Conservation (phyloP, 768 basidiomycete species). For the Phlegmacium glaucopus region DNA sequence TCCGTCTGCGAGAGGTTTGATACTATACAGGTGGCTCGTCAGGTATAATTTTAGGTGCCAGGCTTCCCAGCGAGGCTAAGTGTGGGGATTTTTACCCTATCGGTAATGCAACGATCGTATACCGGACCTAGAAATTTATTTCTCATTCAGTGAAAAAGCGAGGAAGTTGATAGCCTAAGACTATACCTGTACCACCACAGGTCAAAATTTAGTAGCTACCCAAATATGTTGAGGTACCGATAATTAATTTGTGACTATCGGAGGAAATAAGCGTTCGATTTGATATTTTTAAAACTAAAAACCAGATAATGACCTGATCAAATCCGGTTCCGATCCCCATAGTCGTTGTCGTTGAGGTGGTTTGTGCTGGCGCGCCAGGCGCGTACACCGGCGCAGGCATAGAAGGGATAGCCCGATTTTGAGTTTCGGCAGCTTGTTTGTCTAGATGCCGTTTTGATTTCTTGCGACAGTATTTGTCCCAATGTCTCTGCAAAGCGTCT, state of each 20-base stretch:
- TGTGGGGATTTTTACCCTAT: too few species aligned
- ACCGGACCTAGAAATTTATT: too few species aligned
- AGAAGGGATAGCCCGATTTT: not conserved
- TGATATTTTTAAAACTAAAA: too few species aligned
- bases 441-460: slow-evolving; percentile 11
- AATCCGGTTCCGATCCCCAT: not conserved
- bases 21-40: too few species aligned
- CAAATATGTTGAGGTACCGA: not conserved
- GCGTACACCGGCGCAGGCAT: not conserved
- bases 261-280: not conserved
- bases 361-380: not conserved
- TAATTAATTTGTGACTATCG: not conserved
- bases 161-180: too few species aligned
- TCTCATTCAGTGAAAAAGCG: too few species aligned
- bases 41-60: too few species aligned
- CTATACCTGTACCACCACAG: too few species aligned
- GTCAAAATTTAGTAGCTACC: not conserved
- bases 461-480: slow-evolving; percentile 21
- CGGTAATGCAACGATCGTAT: too few species aligned
- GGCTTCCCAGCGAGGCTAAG: too few species aligned
- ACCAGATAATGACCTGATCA: too few species aligned
- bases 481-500: slow-evolving; percentile 21
- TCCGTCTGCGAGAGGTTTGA: too few species aligned
- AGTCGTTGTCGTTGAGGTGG: not conserved
- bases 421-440: not conserved